These are phyloP conservation scores for Saccharomyces kudriavzevii DNA, from an alignment of 805 yeast genomes.

Conservation along the genomic window DNA sequence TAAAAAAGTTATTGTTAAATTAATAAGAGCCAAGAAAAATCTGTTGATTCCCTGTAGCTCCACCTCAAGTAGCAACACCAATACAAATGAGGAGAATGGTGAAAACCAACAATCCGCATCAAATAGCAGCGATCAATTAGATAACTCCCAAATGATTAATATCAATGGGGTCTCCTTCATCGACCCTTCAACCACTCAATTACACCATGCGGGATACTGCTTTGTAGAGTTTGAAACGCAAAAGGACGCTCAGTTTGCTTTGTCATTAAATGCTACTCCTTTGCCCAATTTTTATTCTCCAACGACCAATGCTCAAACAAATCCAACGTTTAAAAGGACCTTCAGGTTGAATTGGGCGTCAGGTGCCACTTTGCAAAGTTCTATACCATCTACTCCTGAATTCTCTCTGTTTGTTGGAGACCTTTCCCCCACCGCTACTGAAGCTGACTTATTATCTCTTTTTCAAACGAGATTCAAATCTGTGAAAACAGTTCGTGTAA, in stretches of 20 bases:
- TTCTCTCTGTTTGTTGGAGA: conserved; percentile 79
- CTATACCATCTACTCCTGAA: conserved; percentile 67
- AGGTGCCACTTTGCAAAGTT: conserved; percentile 67
- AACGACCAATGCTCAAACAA: conserved; percentile 19
- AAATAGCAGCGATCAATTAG: not conserved
- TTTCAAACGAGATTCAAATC: conserved; percentile 60
- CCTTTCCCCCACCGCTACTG: conserved; percentile 68
- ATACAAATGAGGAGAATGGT: not conserved
- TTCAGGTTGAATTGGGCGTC: conserved; percentile 80
- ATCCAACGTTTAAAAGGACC: conserved; percentile 41
- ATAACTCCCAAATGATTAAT: conserved; percentile 6
- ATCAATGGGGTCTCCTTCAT: conserved; percentile 28
- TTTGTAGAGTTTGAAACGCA: conserved; percentile 65
- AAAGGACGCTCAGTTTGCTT: conserved; percentile 62
- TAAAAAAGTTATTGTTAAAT: conserved; percentile 54
- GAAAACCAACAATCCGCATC: not conserved
- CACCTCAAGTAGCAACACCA: conserved; percentile 5
- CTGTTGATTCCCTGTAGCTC: conserved; percentile 28
- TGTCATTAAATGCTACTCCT: conserved; percentile 55
- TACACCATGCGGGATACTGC: conserved; percentile 59
- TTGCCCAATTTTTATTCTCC: conserved; percentile 42
- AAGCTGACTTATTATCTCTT: conserved; percentile 64
- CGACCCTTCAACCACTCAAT: conserved; percentile 27
- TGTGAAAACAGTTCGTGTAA: conserved; percentile 72
- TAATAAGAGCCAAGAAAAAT: conserved; percentile 46